Base-by-base conservation (phyloP, 2,329 filamentous ascomycete species). In the Cladorrhinum sp. region DNA sequence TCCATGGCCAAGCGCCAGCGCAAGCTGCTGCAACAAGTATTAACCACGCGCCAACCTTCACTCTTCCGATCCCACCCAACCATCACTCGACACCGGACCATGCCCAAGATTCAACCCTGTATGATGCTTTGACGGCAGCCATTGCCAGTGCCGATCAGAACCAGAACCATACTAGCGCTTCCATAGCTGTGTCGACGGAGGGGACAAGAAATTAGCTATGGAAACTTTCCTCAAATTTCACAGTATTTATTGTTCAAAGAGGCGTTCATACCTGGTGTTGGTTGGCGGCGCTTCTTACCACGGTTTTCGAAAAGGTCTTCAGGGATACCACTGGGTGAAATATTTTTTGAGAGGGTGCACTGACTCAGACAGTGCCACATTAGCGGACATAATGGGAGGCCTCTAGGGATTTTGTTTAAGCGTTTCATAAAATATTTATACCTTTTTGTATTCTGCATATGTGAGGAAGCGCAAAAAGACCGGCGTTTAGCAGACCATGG, bases 31-130 rank as follows among this genome's bases (percentile, higher is more conserved):
- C n/a, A 45, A 18, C 41, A 20, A 45, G 10, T n/a, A 45, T 24
- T 38, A 49, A 6, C 24, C 1, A 56, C 16, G 22, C 20, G 12
- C 7, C 53, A 48, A 56, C 62, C 5, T 41, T 64, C 18, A 55
- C 57, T 1, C 62, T 59, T 22, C 59, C 64, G 8, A 64, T 65
- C 27, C 64, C 64, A 5, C 64, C 64, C 9, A 65, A 65, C 32
- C 64, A 65, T 49, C 64, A 65, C 49, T 60, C 64, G 20, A 62
- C 62, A 10, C 64, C 62, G 16, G 62, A 64, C 23, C 62, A 64
- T 13, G 58, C 56, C 5, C 62, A 65, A 48, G 64, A 64, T 25
- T 27, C 55, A 0, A 51, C 57, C 52, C 20, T 65, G 16, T 48
- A 62, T 18, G 64, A 62, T 23, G 54, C 59, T 10, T 36, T 65